phyloP scores from a whole-genome alignment of 2,329 filamentous ascomycete genomes.

The Didymella sp. region DNA sequence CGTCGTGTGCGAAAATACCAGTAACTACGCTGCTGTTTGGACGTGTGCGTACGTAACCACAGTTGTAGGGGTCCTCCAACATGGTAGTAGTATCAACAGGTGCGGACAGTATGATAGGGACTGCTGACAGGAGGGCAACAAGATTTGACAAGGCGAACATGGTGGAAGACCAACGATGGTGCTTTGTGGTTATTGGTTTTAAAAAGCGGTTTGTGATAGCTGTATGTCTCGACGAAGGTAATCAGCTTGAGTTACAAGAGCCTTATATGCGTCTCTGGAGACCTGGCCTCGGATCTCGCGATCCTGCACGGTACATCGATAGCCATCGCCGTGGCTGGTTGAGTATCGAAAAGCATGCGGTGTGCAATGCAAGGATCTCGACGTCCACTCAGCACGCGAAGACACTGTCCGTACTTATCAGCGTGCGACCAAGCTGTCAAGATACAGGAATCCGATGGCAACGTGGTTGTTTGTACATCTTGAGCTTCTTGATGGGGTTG shows the following conservation, averaged over 20 bases:
- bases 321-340: neutral
- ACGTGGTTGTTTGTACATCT: conserved; percentile 22
- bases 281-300: no score
- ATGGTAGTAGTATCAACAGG: neutral
- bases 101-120: neutral
- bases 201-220: neutral
- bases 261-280: neutral
- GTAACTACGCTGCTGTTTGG: conserved; percentile 11
- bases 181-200: neutral
- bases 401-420: neutral
- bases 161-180: neutral
- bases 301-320: neutral
- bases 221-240: neutral
- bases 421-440: conserved; percentile 27
- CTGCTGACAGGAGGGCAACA: neutral
- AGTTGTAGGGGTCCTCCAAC: conserved; percentile 3
- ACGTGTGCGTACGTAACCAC: conserved; percentile 18
- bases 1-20: conserved; percentile 4
- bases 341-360: conserved; percentile 1
- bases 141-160: neutral
- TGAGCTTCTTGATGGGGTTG: conserved; percentile 7
- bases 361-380: neutral
- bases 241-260: neutral
- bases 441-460: conserved; percentile 24
- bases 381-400: conserved; percentile 13